A percentile compares a stretch with the other conserved stretches of the same genome.
phyloP scores from a whole-genome alignment of 371 early-diverging fungal species.

The Mucor sp. region DNA sequence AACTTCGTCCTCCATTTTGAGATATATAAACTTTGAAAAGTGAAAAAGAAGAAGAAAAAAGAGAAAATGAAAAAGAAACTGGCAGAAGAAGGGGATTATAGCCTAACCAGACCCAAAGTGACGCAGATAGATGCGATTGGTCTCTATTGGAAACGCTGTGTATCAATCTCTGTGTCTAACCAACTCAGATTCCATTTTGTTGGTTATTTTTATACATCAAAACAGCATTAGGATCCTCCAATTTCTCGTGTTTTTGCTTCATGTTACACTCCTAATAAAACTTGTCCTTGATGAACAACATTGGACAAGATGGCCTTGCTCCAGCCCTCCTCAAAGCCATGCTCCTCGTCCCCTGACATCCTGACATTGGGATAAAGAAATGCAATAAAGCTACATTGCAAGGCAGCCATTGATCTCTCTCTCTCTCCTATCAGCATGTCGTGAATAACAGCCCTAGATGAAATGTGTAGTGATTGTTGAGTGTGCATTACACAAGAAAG shows the following conservation, averaged over 20 bases:
- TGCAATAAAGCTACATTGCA: not conserved
- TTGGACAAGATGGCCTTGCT: not conserved
- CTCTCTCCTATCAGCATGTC: not conserved
- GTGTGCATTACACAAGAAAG: not conserved
- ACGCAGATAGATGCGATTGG: constrained; percentile 13
- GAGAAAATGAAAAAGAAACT: constrained; percentile 10
- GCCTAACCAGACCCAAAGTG: constrained; percentile 9
- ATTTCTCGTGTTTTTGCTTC: not conserved
- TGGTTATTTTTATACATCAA: constrained; percentile 5
- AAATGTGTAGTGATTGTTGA: not conserved
- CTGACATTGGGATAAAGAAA: not conserved
- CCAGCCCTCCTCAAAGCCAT: not conserved
- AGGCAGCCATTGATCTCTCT: not conserved
- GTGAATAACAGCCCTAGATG: not conserved
- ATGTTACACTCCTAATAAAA: constrained; percentile 4
- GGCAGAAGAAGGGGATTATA: constrained; percentile 15
- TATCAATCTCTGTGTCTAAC: not conserved
- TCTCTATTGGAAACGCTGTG: constrained; percentile 1
- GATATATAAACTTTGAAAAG: constrained; percentile 24
- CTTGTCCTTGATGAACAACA: not conserved
- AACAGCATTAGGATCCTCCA: not conserved
- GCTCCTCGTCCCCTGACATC: not conserved
- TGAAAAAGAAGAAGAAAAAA: constrained; percentile 27
- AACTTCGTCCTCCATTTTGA: constrained; percentile 80
- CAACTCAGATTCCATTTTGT: constrained; percentile 3